Conservation (phyloP, 2,329 filamentous ascomycete species). For the Colletotrichum paranaense region DNA sequence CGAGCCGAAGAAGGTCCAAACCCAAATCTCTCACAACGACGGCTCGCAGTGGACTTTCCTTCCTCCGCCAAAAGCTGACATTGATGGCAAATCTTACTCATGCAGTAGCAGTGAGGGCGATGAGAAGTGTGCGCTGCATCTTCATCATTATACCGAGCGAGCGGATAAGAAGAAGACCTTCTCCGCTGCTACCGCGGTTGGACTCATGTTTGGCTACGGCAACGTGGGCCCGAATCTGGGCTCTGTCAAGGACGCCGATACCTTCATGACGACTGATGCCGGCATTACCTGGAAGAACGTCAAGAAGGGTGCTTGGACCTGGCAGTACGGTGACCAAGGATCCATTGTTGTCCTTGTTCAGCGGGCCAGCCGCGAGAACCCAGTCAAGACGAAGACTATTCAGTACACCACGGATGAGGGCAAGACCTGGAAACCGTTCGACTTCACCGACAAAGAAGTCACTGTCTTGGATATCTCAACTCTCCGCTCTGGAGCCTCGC, state of each 20-base stretch:
- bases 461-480: constrained; percentile 86
- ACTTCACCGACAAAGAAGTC: constrained; percentile 79
- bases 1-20: constrained; percentile 83
- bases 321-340: constrained; percentile 96
- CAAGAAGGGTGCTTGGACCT: constrained; percentile 89
- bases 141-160: constrained; percentile 96
- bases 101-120: constrained; percentile 72
- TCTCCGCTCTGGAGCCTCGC: constrained; percentile 86
- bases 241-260: constrained; percentile 79
- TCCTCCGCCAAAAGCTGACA: constrained; percentile 76
- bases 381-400: constrained; percentile 74
- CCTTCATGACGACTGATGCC: constrained; percentile 92
- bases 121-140: constrained; percentile 84
- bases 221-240: constrained; percentile 84
- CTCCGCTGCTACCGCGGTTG: constrained; percentile 88
- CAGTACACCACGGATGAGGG: constrained; percentile 88
- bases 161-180: constrained; percentile 85
- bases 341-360: constrained; percentile 90
- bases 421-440: constrained; percentile 78
- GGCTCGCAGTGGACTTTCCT: constrained; percentile 88
- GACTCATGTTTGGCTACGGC: constrained; percentile 89
- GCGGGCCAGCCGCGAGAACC: constrained; percentile 74
- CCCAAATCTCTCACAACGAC: constrained; percentile 96
- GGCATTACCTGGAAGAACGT: constrained; percentile 88
- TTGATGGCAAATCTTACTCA: constrained; percentile 75